Evolutionary conservation across 176 grass and related monocot species (phyloP).

Genomic region (Eremochloa ophiuroides): DNA sequence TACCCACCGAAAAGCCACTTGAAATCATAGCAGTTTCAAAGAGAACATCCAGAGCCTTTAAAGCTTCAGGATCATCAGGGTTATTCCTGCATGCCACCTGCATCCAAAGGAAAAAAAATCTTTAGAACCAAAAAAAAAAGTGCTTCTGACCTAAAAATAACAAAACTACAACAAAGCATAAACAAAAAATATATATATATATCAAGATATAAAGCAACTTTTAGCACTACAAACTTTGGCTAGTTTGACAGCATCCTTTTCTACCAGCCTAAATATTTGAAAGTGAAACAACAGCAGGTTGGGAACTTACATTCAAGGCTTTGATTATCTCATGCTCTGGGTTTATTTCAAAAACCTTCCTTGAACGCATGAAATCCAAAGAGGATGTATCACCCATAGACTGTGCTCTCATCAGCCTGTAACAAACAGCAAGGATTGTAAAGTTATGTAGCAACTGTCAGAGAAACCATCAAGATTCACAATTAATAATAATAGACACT

Average conservation of each 20-base stretch:
- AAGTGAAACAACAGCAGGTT: neutral
- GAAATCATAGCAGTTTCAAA: constrained; percentile 97
- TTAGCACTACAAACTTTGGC: neutral
- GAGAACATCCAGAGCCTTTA: constrained; percentile 76
- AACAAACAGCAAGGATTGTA: neutral
- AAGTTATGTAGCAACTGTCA: neutral
- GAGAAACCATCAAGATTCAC: neutral
- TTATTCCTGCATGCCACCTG: constrained; percentile 64
- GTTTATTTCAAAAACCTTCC: constrained; percentile 99
- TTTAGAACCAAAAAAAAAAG: neutral
- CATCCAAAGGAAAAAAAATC: constrained; percentile 13
- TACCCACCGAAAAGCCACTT: constrained; percentile 88
- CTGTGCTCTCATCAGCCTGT: constrained; percentile 89
- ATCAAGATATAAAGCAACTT: neutral
- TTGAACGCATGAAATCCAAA: constrained; percentile 90
- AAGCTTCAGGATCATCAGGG: constrained; percentile 81
- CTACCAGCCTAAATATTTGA: neutral
- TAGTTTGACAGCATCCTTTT: neutral
- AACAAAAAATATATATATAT: neutral
- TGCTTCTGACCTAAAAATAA: neutral
- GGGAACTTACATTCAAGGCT: constrained; percentile 68
- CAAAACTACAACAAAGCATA: neutral
- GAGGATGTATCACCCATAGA: constrained; percentile 69
- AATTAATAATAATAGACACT: neutral
- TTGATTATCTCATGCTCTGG: constrained; percentile 89